phyloP scores from a whole-genome alignment of 805 yeast genomes.

The Dipodascus albidus region DNA sequence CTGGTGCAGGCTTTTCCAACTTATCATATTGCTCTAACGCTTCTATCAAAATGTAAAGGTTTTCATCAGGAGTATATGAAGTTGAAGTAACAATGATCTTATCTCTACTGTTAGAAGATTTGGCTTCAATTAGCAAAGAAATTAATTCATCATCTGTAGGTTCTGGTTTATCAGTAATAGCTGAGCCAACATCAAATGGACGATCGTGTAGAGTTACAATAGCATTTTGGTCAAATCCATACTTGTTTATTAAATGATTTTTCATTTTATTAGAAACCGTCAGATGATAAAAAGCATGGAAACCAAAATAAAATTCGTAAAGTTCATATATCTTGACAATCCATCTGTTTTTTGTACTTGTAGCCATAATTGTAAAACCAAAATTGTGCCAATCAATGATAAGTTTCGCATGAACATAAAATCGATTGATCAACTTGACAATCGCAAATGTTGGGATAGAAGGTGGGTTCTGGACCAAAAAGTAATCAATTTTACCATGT shows the following conservation, averaged over 20 bases:
- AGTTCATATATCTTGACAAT: conserved; percentile 41
- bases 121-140: neutral
- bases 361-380: conserved; percentile 71
- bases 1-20: conserved; percentile 27
- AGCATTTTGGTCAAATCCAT: conserved; percentile 37
- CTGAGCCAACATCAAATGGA: conserved; percentile 38
- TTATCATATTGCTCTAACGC: conserved; percentile 54
- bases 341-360: neutral
- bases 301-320: conserved; percentile 56
- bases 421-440: conserved; percentile 38
- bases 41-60: conserved; percentile 54
- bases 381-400: conserved; percentile 95
- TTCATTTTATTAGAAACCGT: conserved; percentile 76
- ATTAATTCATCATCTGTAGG: neutral
- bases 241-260: conserved; percentile 41
- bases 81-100: conserved; percentile 78
- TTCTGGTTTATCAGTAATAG: neutral
- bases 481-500: conserved; percentile 50
- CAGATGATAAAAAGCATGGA: conserved; percentile 56
- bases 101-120: conserved; percentile 22
- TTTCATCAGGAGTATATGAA: conserved; percentile 94
- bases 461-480: conserved; percentile 82
- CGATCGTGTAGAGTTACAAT: conserved; percentile 72
- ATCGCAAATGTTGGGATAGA: conserved; percentile 70
- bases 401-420: conserved; percentile 40